phyloP scores from a whole-genome alignment of 2,329 filamentous ascomycete genomes.

The Rutstroemia sp. region DNA sequence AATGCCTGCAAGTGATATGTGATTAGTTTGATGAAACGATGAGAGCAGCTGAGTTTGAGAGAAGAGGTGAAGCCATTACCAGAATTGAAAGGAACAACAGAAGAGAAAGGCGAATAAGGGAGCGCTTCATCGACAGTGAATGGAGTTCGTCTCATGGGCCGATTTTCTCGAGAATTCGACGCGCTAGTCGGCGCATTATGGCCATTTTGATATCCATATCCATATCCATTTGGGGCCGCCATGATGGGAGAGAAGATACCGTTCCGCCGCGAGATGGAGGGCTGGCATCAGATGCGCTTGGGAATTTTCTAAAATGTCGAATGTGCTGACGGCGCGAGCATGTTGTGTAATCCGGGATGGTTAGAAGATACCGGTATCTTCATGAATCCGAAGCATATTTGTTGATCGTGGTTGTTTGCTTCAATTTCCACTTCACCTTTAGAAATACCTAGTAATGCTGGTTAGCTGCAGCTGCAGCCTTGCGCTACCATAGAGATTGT shows the following conservation, averaged over 20 bases:
- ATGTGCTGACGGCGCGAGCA: not conserved
- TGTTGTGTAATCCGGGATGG: not conserved
- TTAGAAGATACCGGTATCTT: not conserved
- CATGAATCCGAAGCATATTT: too few species aligned
- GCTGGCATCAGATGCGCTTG: not conserved
- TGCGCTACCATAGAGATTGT: slow-evolving; percentile 7
- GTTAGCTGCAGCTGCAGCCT: slow-evolving; percentile 11
- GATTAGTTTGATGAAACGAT: slow-evolving; percentile 13
- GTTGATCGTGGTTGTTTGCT: too few species aligned
- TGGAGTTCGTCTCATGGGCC: slow-evolving; percentile 31
- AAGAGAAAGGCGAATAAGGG: slow-evolving; percentile 76
- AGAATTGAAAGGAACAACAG: slow-evolving; percentile 70
- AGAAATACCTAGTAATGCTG: not conserved
- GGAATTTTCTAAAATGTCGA: not conserved
- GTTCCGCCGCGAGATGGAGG: not conserved
- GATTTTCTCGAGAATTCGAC: not conserved
- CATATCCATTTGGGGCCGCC: slow-evolving; percentile 3
- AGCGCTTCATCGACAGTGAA: slow-evolving; percentile 68
- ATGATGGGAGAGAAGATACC: not conserved
- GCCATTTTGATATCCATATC: not conserved
- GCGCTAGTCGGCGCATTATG: not conserved
- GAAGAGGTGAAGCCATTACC: slow-evolving; percentile 38
- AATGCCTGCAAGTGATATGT: slow-evolving; percentile 41
- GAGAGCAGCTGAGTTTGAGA: not conserved
- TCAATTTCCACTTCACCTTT: not conserved